Base-by-base conservation (phyloP, 2,329 filamentous ascomycete species). In the Talaromyces atroroseus region DNA sequence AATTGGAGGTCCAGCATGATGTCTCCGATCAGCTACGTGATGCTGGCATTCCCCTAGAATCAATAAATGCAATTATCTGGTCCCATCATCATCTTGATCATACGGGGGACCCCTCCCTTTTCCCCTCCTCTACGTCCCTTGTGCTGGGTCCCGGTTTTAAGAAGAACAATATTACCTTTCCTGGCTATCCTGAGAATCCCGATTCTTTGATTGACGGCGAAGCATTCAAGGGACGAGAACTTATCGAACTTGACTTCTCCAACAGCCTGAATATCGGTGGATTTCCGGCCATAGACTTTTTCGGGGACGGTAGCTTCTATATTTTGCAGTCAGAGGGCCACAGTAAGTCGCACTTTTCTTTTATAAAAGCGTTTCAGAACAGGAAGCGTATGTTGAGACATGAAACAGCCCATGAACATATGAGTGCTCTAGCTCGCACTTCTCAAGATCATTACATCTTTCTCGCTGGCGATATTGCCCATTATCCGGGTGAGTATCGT, bases 241-340 rank as follows among this genome's bases (percentile, higher is more conserved):
- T 65, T 2, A 49, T 59, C 7, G 63, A 68, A 44, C 58, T 67
- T 16, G 49, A 56, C 32, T 62, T 61, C 40, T 24, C 58, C 10
- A 24, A 38, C 12, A 18, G 44, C 61, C 1, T 38, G 45, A 5
- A 5, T 12, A 61, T 72, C 26, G 74, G 74, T 3, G 60, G 65
- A 8, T 77, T 75, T 61, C 63, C 63, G 12, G 65, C 65, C 0
- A 21, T 60, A 24, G 81, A 84, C 63, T 83, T 76, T 62, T 84
- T 82, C 55, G 75, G 76, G 2, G 81, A 84, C 62, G 81, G 80
- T 0, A 76, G 70, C 21, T 81, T 85, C 60, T 83, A 82, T 62
- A 70, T 84, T 1, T 70, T 84, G 10, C 44, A 61, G 45, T 8
- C 49, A 23, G 14, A 32, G 20, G 50, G 56, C 14, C 56, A 58